A percentile compares a stretch with the other conserved stretches of the same genome.
Evolutionary conservation across 129 eudicot genomes (phyloP).

Genomic region (sunflower (Helianthus annuus)): HanXRQr2.0-SUNRISE NC_035436.2:199451611-199452110

Average conservation of each 20-base stretch:
- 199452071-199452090: not conserved
- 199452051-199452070: not conserved
- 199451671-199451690: not conserved
- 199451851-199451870: slow-evolving; percentile 17
- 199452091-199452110: slow-evolving; percentile 25
- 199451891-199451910: slow-evolving; percentile 52
- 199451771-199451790: slow-evolving; percentile 26
- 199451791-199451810: slow-evolving; percentile 29
- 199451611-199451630: slow-evolving; percentile 28
- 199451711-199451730: not conserved
- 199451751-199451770: not conserved
- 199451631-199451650: not conserved
- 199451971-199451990: not conserved
- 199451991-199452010: not conserved
- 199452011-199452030: not conserved
- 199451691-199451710: not conserved
- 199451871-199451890: slow-evolving; percentile 40
- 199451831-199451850: not conserved
- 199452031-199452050: slow-evolving; percentile 9
- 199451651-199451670: not conserved
- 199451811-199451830: slow-evolving; percentile 10
- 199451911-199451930: slow-evolving; percentile 41
- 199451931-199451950: slow-evolving; percentile 32
- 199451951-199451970: not conserved
- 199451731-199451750: not conserved